Base-by-base conservation (phyloP, 1,284 basidiomycete genomes). In the Paramarasmius palmivorus region DNA sequence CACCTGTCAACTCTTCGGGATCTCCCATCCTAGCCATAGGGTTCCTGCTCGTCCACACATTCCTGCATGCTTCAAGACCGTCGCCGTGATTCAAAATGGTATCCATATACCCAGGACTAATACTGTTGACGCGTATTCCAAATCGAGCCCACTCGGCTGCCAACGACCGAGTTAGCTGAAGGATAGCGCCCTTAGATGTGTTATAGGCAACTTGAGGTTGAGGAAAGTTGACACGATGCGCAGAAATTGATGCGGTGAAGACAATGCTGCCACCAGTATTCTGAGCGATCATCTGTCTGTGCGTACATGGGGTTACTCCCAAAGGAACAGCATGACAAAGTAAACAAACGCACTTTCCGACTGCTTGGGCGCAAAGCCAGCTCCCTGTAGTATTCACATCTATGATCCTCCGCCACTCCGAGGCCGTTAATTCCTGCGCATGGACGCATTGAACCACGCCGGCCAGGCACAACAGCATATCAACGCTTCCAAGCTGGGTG, bases 21-120 rank as follows among this genome's bases (percentile, higher is more conserved):
- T 71, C 62, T 0, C 73, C 73, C 69, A 77, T 74, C 41, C 74
- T 63, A 1, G 73, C 74, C 69, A 75, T 69, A 5, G 74, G 74
- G 54, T 68, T 77, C 47, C 71, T 67, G 34, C 65, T 65, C 7
- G 61, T 55, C 72, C 72, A 77, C 19, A 68, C 63, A 8, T 56
- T 55, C 44, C 68, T 63, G 14, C 63, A 65, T 12, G 64, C 60
- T 15, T 61, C 68, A 8, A 73, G 57, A 1, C 65, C 67, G 0
- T 65, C 61, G 8, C 68, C 70, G 39, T 68, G 63, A 32, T 75
- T 78, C 59, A 75, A 61, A 38, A 69, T 64, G 2, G 75, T 77
- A 51, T 75, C 70, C 69, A 75, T 74, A 56, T 74, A 76, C n/a
- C 75, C 75, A 7, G 74, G 73, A 42, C 69, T 71, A 35, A 78